Base-by-base conservation (phyloP, 2,329 filamentous ascomycete species). In the Phoma sp. region DNA sequence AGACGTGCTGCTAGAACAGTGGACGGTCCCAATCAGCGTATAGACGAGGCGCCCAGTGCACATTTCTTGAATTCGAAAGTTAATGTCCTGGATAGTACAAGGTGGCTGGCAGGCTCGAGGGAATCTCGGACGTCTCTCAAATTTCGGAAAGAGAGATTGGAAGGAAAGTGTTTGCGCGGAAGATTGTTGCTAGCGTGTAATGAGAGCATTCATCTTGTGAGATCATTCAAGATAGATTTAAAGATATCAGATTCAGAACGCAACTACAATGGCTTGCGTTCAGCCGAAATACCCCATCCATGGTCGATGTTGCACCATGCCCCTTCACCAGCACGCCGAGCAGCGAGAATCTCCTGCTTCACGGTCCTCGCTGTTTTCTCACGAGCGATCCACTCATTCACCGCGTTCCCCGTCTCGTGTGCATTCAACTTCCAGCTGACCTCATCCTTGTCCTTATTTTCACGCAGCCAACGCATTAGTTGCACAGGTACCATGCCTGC, bases 351-450 rank as follows among this genome's bases (percentile, higher is more conserved):
- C 27, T 64, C 61, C 18, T 52, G 36, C 5, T 57, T 74, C 0
- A 77, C 69, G 22, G 51, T 55, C 37, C 73, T 63, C 3, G 70
- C 64, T 13, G 64, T 60, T 46, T 74, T 71, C 60, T 80, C 77
- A 27, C 67, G 59, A 24, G 75, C 68, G 18, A 79, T 50, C 77
- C 77, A 79, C 22, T 69, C 60, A 35, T 57, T 47, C 1, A 70
- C 68, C 2, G 55, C 62, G 23, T 56, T 27, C 1, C 59, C 64
- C 8, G 59, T 60, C 43, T 68, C 62, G 11, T 56, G 45, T 13
- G 60, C 47, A 5, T 62, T 64, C 46, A 65, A 13, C 36, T 57
- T 63, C 62, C 62, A 66, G 24, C 29, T 46, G 18, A 55, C 58
- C 18, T 59, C 58, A 32, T 59, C 59, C 13, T 60, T 58, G 7